phyloP scores from a whole-genome alignment of 2,329 filamentous ascomycete species.

The Aspergillus pseudoterreus region DNA sequence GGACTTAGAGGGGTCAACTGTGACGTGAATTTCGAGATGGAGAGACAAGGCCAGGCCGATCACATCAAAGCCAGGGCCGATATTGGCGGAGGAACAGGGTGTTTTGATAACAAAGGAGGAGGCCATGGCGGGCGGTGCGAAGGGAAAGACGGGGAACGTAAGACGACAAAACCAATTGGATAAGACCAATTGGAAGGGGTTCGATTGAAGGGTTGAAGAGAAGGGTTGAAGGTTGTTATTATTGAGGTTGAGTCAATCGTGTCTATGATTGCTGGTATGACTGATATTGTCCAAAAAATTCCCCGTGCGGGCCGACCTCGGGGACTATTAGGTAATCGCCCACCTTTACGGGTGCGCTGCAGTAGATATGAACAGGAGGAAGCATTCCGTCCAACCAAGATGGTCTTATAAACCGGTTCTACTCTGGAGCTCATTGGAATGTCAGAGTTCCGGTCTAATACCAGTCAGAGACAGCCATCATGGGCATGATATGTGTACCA shows the following conservation, averaged over 20 bases:
- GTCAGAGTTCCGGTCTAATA: too few species aligned
- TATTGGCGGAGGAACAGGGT: constrained; percentile 95
- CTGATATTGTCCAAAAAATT: not conserved
- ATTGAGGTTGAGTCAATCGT: not conserved
- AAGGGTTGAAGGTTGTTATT: not conserved
- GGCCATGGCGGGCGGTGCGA: constrained; percentile 11
- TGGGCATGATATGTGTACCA: too few species aligned
- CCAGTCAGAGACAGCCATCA: too few species aligned
- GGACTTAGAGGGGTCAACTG: constrained; percentile 57
- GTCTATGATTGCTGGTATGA: not conserved
- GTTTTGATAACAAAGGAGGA: constrained; percentile 68
- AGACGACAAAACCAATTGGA: not conserved
- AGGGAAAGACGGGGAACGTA: not conserved
- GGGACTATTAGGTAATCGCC: constrained; percentile 1
- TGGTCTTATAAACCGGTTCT: too few species aligned
- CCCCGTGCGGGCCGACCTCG: constrained; percentile 12
- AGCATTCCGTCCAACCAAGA: not conserved
- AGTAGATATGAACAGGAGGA: not conserved
- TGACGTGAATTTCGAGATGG: constrained; percentile 86
- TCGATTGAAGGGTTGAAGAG: not conserved
- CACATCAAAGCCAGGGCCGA: constrained; percentile 95
- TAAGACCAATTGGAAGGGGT: not conserved
- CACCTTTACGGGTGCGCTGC: not conserved
- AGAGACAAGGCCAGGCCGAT: constrained; percentile 89
- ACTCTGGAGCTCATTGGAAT: too few species aligned